Conservation (phyloP, 2,329 filamentous ascomycete genomes). For the Penicillium sp. region DNA sequence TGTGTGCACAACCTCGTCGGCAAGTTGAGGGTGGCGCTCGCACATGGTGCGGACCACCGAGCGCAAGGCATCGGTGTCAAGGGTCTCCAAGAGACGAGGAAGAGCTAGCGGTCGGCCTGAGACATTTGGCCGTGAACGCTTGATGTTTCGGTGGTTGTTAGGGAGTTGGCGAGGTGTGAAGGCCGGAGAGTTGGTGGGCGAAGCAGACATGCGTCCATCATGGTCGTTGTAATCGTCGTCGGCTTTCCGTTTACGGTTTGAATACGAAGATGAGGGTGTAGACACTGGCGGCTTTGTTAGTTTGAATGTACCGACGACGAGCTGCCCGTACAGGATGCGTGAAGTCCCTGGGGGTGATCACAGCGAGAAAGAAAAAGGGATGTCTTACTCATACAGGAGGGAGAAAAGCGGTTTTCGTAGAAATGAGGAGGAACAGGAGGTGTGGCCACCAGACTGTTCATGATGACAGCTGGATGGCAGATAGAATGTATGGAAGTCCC, state of each 20-base stretch:
- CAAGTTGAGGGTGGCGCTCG: slow-evolving; percentile 83
- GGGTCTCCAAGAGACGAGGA: slow-evolving; percentile 85
- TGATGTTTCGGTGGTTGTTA: slow-evolving; percentile 64
- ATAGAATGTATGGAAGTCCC: slow-evolving; percentile 5
- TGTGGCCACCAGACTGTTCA: slow-evolving; percentile 63
- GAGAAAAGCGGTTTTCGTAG: slow-evolving; percentile 62
- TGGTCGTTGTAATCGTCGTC: slow-evolving; percentile 66
- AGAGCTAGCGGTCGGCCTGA: slow-evolving; percentile 66
- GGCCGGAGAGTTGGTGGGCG: slow-evolving; percentile 79
- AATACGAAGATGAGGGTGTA: slow-evolving; percentile 43
- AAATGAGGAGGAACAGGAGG: slow-evolving; percentile 65
- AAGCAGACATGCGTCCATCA: slow-evolving; percentile 88
- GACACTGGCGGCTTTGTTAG: slow-evolving; percentile 34
- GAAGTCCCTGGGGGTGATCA: not conserved
- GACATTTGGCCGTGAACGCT: slow-evolving; percentile 68
- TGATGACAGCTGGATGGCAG: slow-evolving; percentile 46
- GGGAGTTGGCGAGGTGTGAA: slow-evolving; percentile 68
- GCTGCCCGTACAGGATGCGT: not conserved
- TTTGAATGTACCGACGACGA: slow-evolving; percentile 4
- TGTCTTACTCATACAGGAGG: slow-evolving; percentile 59
- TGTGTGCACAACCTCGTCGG: slow-evolving; percentile 77
- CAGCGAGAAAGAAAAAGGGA: slow-evolving; percentile 6
- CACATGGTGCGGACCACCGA: slow-evolving; percentile 88
- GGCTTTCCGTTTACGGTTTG: slow-evolving; percentile 80
- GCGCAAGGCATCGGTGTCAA: slow-evolving; percentile 81